These are phyloP conservation scores for Parmelia sp. DNA, from an alignment of 495 filamentous ascomycete genomes.

Conservation along the genomic window DNA sequence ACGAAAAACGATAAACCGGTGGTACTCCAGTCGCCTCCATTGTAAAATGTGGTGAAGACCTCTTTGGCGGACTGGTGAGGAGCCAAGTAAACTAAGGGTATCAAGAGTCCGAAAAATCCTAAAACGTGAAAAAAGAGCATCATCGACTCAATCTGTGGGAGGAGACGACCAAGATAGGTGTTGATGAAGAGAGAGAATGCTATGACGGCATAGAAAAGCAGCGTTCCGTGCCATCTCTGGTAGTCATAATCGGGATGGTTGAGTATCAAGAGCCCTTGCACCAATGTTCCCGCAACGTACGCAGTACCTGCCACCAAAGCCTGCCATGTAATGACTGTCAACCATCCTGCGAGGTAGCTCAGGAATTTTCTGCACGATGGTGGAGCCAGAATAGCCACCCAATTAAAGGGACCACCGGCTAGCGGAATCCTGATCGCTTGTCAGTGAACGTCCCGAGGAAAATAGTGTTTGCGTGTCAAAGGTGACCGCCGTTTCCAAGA, in stretches of 20 bases:
- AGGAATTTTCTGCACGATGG: constrained; percentile 33
- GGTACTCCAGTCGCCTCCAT: constrained; percentile 40
- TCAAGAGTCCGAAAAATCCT: constrained; percentile 47
- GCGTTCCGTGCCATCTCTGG: constrained; percentile 37
- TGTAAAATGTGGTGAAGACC: constrained; percentile 44
- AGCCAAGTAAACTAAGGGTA: constrained; percentile 43
- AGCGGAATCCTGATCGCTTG: constrained; percentile 4
- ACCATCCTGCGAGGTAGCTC: constrained; percentile 43
- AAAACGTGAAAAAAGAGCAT: constrained; percentile 46
- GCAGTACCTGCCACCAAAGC: constrained; percentile 33
- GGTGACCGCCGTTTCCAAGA: not conserved
- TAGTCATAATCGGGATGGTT: constrained; percentile 33
- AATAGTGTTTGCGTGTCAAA: not conserved
- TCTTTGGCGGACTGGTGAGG: constrained; percentile 35
- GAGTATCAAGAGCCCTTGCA: constrained; percentile 39
- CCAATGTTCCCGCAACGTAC: constrained; percentile 37
- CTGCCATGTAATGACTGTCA: constrained; percentile 42
- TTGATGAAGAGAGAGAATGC: constrained; percentile 39
- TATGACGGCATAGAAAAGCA: constrained; percentile 38
- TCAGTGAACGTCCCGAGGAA: not conserved
- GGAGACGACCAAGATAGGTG: constrained; percentile 32
- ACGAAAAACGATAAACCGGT: constrained; percentile 41
- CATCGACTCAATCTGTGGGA: constrained; percentile 40
- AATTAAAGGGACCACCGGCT: constrained; percentile 14
- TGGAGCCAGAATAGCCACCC: constrained; percentile 35